phyloP scores from a whole-genome alignment of 129 eudicot species.

The Oenanthe sinensis region DNA sequence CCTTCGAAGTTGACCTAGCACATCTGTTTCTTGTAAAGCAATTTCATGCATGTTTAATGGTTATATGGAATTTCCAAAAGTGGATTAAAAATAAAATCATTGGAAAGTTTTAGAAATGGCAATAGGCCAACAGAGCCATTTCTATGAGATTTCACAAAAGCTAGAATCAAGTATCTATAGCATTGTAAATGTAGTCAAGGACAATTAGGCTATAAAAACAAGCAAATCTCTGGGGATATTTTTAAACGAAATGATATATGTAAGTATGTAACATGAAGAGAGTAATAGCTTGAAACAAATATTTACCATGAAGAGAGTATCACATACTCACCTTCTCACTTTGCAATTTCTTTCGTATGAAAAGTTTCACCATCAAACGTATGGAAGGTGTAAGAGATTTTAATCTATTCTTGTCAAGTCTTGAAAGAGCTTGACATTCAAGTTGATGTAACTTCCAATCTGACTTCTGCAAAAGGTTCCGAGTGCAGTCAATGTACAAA shows the following conservation, averaged over 20 bases:
- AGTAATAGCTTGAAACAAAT: neutral
- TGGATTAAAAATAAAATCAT: neutral
- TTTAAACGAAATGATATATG: neutral
- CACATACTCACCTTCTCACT: conserved; percentile 48
- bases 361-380: conserved; percentile 81
- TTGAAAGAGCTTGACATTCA: conserved; percentile 70
- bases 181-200: neutral
- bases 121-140: neutral
- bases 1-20: neutral
- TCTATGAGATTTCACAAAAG: neutral
- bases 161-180: neutral
- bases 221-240: neutral
- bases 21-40: neutral
- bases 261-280: neutral
- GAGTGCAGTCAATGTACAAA: conserved; percentile 9
- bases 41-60: neutral
- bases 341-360: conserved; percentile 55
- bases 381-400: conserved; percentile 74
- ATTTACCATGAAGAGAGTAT: neutral
- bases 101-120: neutral
- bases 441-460: conserved; percentile 85
- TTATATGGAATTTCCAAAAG: neutral
- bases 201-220: neutral
- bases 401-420: conserved; percentile 54
- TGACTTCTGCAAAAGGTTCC: conserved; percentile 44